Base-by-base conservation (phyloP, 176 grass and related monocot genomes). In the Phoenix roebelenii region DNA sequence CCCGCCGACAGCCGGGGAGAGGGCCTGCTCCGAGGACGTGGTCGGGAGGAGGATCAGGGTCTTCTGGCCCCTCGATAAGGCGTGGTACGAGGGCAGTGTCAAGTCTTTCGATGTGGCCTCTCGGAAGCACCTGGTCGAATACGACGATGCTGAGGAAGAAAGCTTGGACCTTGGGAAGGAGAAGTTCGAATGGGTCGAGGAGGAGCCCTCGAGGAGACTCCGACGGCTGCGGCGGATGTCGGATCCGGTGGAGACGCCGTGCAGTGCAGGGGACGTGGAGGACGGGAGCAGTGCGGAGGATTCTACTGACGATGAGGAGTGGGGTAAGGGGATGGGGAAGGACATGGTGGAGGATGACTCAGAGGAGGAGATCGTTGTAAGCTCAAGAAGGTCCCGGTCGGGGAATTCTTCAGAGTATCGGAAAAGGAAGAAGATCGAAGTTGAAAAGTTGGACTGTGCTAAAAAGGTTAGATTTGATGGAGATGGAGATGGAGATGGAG, bases 61-160 rank as follows among this genome's bases (percentile, higher is more conserved):
- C 19, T 91, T 84, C 65, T 97, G 87, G 92, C 81, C 87, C 14
- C 77, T 91, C 49, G 92, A 97, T 49, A 67, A 97, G 55, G 63
- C 69, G 60, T 97, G 92, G 92, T 91, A 97, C 56, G 53, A 60
- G 53, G 87, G 87, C 39, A 19, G 25, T 59, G 70, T 97, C 26
- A 80, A 80, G 9, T 75, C 83, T 60, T 91, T 87, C 65, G 78
- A 88, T 30, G 55, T 16, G 20, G 50, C 4, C 18, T 77, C 78
- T 17, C 15, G 64, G 16, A 86, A 64, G 69, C 84, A 97, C 73
- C 62, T 60, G 19, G 64, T 97, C 29, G 55, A 55, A 71, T 97
- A 97, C 25, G 87, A 91, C 9, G 92, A 91, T 4, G 84, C 84
- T 1, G 87, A 91, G 50, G 77, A 87, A 51, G 92, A 97, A 75